phyloP scores from a whole-genome alignment of 2,329 filamentous ascomycete species.

The Dothidotthia symphoricarpi region DNA sequence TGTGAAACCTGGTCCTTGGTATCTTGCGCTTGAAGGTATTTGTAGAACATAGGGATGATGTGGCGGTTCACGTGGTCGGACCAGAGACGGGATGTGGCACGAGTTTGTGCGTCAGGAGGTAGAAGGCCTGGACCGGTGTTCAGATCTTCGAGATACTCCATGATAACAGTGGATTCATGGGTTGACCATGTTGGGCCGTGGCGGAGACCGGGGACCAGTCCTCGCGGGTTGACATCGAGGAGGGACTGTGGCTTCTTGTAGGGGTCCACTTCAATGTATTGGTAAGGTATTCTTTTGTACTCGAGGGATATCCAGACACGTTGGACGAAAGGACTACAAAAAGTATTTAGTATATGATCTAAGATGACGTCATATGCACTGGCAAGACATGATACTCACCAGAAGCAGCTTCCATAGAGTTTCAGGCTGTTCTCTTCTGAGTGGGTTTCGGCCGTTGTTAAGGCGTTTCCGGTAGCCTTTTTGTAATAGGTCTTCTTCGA shows the following conservation, averaged over 20 bases:
- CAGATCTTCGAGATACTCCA: constrained; percentile 87
- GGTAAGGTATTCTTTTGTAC: constrained; percentile 72
- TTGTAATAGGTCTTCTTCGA: constrained; percentile 66
- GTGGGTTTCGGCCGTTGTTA: constrained; percentile 67
- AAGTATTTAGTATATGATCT: constrained; percentile 10
- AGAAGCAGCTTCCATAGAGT: constrained; percentile 80
- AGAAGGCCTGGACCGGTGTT: constrained; percentile 60
- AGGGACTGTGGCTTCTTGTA: constrained; percentile 70
- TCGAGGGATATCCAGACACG: constrained; percentile 88
- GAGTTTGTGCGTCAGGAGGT: constrained; percentile 63
- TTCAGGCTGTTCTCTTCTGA: constrained; percentile 69
- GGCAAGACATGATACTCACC: constrained; percentile 52
- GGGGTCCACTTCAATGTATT: constrained; percentile 83
- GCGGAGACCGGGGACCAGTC: constrained; percentile 71
- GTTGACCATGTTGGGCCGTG: constrained; percentile 75
- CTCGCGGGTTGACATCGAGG: constrained; percentile 72
- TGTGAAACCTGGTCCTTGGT: constrained; percentile 57
- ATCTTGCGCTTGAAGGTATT: constrained; percentile 66
- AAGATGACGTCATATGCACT: constrained; percentile 11
- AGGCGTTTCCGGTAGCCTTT: constrained; percentile 69
- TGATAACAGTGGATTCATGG: constrained; percentile 75
- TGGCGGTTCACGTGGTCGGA: constrained; percentile 75
- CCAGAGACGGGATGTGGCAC: constrained; percentile 77
- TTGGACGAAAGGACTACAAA: constrained; percentile 72
- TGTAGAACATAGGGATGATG: constrained; percentile 75